These are phyloP conservation scores for Saccharum officinarum DNA, from an alignment of 176 grass and related monocot species.

Conservation along the genomic window DNA sequence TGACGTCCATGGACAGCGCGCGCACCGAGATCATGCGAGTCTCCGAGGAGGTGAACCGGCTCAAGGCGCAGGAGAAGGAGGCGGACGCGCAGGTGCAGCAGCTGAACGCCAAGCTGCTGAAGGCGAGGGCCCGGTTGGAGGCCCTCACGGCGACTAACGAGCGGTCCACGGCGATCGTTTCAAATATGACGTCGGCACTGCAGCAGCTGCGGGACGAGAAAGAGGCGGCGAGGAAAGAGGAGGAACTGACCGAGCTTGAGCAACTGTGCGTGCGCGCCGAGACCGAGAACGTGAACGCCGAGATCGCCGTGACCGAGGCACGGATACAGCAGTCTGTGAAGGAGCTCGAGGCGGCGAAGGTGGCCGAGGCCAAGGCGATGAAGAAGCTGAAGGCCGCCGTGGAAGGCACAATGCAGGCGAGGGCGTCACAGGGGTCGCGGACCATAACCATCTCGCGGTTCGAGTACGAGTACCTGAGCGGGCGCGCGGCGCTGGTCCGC, in stretches of 20 bases:
- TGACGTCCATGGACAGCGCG: constrained; percentile 80
- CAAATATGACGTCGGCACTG: constrained; percentile 62
- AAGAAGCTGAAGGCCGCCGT: constrained; percentile 57
- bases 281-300: constrained; percentile 31
- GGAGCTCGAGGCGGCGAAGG: constrained; percentile 68
- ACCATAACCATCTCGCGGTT: constrained; percentile 70
- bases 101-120: constrained; percentile 80
- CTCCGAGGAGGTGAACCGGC: constrained; percentile 39
- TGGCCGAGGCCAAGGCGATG: constrained; percentile 59
- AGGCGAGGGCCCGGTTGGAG: constrained; percentile 64
- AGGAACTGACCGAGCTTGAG: constrained; percentile 50
- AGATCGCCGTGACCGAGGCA: constrained; percentile 39
- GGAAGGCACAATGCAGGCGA: constrained; percentile 49
- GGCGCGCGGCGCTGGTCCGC: constrained; percentile 45
- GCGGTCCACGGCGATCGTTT: constrained; percentile 58
- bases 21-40: constrained; percentile 62
- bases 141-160: constrained; percentile 48
- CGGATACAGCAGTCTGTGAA: constrained; percentile 33
- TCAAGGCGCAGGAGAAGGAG: constrained; percentile 61
- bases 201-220: constrained; percentile 61
- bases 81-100: constrained; percentile 61
- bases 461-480: constrained; percentile 82
- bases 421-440: constrained; percentile 27
- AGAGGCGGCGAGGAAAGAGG: constrained; percentile 52
- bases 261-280: constrained; percentile 37